Base-by-base conservation (phyloP, 768 basidiomycete species). In the Trametopsis cervina region DNA sequence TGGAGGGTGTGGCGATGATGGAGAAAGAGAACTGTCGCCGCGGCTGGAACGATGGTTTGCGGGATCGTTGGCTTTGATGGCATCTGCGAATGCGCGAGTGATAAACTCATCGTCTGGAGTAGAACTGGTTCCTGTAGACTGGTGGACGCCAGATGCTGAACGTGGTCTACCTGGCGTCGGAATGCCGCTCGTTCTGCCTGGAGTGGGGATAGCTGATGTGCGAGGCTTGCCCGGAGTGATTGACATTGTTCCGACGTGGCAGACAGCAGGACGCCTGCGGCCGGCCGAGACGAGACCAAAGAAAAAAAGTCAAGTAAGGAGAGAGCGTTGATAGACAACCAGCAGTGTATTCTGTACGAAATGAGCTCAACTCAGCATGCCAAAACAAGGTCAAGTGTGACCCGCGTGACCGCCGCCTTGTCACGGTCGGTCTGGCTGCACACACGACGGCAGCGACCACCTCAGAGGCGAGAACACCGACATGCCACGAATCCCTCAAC, bases 51-150 rank as follows among this genome's bases (percentile, higher is more conserved):
- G 78, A 62, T 89, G 87, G 37, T 77, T 76, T 15, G 83, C 77
- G 33, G 88, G 88, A 61, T 90, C 84, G 56, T 90, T 88, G 45
- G 85, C 78, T 60, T 75, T 84, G 62, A 90, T 78, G 23, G 88
- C 88, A 54, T 89, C 87, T 37, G 74, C 78, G 54, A 90, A 83
- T n/a, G 87, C 83, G 56, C 77, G 77, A 40, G 79, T 74, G 59
- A 83, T 77, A 53, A 74, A 80, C 41, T 84, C 78, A 46, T 69
- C 67, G 57, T 83, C 77, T 38, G 72, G 68, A 25, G 49, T 23
- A 6, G 54, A 39, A 43, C 63, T 49, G 15, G 29, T 15, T 7
- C 9, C 29, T 7, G 29, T 7, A 17, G 73, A 70, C 11, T 57
- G 54, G 11, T 53, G 44, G 11, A 57, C 50, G 47, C 64, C 74